Evolutionary conservation across 148 eudicot genomes (phyloP), one percentile per base, ranked within the genome.

Genomic region (Cornus florida): DNA sequence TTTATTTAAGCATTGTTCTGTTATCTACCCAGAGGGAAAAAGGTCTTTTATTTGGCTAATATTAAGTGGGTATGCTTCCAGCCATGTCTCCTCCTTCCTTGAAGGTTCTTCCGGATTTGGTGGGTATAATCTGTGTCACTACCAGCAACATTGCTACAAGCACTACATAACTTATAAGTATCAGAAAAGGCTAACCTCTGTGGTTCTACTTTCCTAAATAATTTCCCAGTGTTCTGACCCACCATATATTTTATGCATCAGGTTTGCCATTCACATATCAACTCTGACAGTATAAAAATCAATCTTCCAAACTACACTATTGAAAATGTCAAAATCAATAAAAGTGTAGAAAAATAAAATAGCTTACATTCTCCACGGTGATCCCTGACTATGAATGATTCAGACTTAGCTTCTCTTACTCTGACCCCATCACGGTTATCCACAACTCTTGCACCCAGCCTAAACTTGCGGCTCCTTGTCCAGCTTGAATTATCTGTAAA

Each of bases 341-440:
- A 24, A 56, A 65, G 20, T 1, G 69, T 46, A 48, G 35, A 59
- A 65, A 74, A 48, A 66, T 10, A 20, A 73, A 69, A 66, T 46
- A 72, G 77, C 96, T 92, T 78, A 92, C 98, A 80, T 89, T 92
- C 92, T 72, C 94, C 92, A 80, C 98, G 98, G 79, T 89, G 94
- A 86, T 93, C 98, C 83, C 90, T 84, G 76, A 93, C 94, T 73
- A 84, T 84, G 81, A 93, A 90, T n/a, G 94, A 83, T 73, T 89
- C 91, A 2, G 98, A 85, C 88, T 84, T 92, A 69, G 94, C 98
- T 90, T 93, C 98, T 87, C 79, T 86, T 66, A 93, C 82, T 73
- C 86, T 81, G 72, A 77, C 65, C 70, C 90, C 94, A 73, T 88
- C 88, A 79, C 80, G 76, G 80, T 82, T 87, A 75, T 89, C 90